A percentile compares a stretch with the other conserved stretches of the same genome.
Conservation (phyloP, 768 basidiomycete genomes). For the Infundibulicybe gibba region DNA sequence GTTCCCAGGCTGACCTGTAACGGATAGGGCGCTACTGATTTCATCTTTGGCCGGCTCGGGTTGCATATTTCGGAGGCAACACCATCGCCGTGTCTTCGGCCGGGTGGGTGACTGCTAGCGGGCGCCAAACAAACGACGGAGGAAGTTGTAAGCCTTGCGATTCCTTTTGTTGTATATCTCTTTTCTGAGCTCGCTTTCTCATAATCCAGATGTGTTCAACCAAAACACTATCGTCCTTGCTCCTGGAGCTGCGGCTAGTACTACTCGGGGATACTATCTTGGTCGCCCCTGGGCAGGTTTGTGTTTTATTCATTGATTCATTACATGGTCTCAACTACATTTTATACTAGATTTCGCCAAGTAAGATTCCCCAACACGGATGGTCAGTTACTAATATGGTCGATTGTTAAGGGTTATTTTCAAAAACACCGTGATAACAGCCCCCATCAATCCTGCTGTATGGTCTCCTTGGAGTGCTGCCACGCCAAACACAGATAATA, state of each 20-base stretch:
- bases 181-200: background rate
- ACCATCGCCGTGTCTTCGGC: conserved; percentile 40
- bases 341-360: conserved; percentile 34
- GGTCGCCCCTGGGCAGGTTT: conserved; percentile 47
- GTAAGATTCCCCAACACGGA: conserved; percentile 17
- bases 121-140: conserved; percentile 38
- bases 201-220: conserved; percentile 37
- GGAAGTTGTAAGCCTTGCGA: conserved; percentile 38
- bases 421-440: conserved; percentile 39
- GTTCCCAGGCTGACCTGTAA: too few relatives aligned
- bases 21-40: conserved; percentile 41
- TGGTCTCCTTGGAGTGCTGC: conserved; percentile 44
- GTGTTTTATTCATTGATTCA: conserved; percentile 7
- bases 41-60: conserved; percentile 44
- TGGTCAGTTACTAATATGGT: background rate
- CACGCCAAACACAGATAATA: conserved; percentile 33
- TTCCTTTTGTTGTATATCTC: background rate
- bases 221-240: conserved; percentile 39
- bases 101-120: conserved; percentile 47
- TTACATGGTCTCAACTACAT: background rate
- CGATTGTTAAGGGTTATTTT: conserved; percentile 39
- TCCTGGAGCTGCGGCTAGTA: conserved; percentile 30
- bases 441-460: conserved; percentile 34
- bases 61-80: conserved; percentile 46
- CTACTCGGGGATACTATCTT: conserved; percentile 33